These are phyloP conservation scores for Pythium folliculosum DNA, from an alignment of 352 stramenopile species.

Conservation along the genomic window DNA sequence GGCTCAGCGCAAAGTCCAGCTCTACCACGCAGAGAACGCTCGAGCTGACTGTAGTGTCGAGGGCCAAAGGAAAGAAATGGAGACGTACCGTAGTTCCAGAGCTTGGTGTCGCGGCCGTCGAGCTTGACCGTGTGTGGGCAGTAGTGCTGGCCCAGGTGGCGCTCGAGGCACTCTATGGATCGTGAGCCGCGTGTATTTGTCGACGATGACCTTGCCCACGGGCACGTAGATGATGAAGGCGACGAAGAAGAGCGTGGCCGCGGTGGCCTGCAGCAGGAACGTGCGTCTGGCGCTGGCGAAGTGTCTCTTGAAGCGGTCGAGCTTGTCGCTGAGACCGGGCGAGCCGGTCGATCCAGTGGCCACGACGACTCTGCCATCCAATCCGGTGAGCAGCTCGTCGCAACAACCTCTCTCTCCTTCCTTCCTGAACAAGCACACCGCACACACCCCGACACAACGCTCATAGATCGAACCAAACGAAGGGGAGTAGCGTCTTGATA, in stretches of 20 bases:
- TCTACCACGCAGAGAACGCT: neutral
- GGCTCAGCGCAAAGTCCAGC: conserved; percentile 3
- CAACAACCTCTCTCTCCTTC: too few relatives aligned
- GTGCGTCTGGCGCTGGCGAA: conserved; percentile 23
- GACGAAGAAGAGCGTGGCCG: conserved; percentile 55
- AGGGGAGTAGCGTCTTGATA: too few relatives aligned
- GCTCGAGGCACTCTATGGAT: conserved; percentile 57
- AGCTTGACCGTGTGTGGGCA: conserved; percentile 54
- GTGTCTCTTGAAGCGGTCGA: neutral
- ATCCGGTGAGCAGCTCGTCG: too few relatives aligned
- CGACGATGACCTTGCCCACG: conserved; percentile 47
- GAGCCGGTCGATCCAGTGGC: neutral
- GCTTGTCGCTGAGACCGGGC: neutral
- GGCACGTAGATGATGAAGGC: conserved; percentile 70
- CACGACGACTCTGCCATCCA: too few relatives aligned
- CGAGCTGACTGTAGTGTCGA: neutral
- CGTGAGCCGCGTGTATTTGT: conserved; percentile 45
- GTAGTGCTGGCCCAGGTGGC: conserved; percentile 57
- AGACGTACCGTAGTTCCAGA: conserved; percentile 65
- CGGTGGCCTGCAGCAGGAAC: conserved; percentile 41
- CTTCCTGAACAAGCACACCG: too few relatives aligned
- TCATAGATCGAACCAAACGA: too few relatives aligned
- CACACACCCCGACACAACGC: too few relatives aligned
- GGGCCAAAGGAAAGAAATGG: conserved; percentile 5
- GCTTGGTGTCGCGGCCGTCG: conserved; percentile 62